Conservation (phyloP, 2,329 filamentous ascomycete species). For the Fusarium dlaminii region DNA sequence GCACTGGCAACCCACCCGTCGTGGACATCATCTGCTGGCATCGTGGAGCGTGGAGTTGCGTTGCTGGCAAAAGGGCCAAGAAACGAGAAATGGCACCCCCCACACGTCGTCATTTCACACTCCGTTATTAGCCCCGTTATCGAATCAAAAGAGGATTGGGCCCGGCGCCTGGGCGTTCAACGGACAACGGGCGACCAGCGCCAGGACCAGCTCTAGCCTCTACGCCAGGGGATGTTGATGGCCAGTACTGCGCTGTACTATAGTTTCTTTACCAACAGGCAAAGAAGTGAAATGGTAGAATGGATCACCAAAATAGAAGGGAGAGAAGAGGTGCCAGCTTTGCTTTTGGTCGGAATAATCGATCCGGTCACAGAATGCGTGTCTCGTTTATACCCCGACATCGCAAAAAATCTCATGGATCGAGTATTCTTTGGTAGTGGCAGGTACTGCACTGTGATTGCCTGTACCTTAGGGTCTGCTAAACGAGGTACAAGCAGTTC, state of each 20-base stretch:
- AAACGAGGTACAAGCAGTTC: constrained; percentile 8
- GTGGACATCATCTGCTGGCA: constrained; percentile 21
- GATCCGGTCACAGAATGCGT: constrained; percentile 11
- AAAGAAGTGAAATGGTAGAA: neutral
- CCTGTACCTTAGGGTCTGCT: neutral
- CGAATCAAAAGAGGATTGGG: constrained; percentile 41
- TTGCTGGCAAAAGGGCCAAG: constrained; percentile 37
- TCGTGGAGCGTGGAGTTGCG: constrained; percentile 20
- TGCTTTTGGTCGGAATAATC: constrained; percentile 3
- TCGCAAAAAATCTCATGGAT: neutral
- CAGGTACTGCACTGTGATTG: constrained; percentile 14
- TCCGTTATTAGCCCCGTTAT: constrained; percentile 42
- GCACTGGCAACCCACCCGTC: constrained; percentile 42
- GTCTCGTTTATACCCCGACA: constrained; percentile 18
- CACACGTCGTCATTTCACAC: constrained; percentile 44
- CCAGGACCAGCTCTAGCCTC: constrained; percentile 17
- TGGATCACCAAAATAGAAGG: neutral
- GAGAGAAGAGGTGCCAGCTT: neutral
- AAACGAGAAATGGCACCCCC: constrained; percentile 37
- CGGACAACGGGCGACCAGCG: constrained; percentile 33
- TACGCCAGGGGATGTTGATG: constrained; percentile 7
- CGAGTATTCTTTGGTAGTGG: neutral
- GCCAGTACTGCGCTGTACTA: neutral
- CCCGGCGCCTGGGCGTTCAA: constrained; percentile 36
- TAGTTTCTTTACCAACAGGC: neutral